phyloP scores from a whole-genome alignment of 2,329 filamentous ascomycete species.

The Fusarium vanettenii region DNA sequence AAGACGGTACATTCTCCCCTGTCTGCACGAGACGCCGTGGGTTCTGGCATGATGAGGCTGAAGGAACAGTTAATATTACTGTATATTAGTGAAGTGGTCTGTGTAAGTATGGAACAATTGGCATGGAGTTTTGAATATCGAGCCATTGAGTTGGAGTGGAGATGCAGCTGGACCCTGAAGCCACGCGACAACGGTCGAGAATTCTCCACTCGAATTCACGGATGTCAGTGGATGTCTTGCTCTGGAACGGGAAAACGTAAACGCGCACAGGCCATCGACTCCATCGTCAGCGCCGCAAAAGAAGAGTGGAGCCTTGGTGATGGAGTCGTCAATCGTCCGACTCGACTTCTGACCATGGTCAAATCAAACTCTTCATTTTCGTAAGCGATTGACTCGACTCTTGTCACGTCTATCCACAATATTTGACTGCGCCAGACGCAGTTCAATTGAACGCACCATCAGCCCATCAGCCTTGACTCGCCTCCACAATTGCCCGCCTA shows the following conservation, averaged over 20 bases:
- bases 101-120: conserved; percentile 6
- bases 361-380: conserved; percentile 31
- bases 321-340: conserved; percentile 26
- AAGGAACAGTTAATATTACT: background rate
- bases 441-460: background rate
- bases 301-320: conserved; percentile 13
- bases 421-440: background rate
- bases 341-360: conserved; percentile 7
- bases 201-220: background rate
- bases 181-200: conserved; percentile 3
- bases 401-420: background rate
- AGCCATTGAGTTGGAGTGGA: conserved; percentile 17
- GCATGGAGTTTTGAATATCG: conserved; percentile 8
- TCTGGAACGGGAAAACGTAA: conserved; percentile 35
- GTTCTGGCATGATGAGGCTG: conserved; percentile 23
- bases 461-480: background rate
- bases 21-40: background rate
- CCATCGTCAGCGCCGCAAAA: background rate
- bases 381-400: conserved; percentile 7
- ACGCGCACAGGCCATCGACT: conserved; percentile 30
- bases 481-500: conserved; percentile 18
- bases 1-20: conserved; percentile 28
- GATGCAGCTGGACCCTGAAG: conserved; percentile 27
- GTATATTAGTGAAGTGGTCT: conserved; percentile 24
- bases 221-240: background rate